A percentile compares a stretch with the other conserved stretches of the same genome.
Evolutionary conservation across 2,329 filamentous ascomycete genomes (phyloP).

Genomic region (Fusarium heterosporum): DNA sequence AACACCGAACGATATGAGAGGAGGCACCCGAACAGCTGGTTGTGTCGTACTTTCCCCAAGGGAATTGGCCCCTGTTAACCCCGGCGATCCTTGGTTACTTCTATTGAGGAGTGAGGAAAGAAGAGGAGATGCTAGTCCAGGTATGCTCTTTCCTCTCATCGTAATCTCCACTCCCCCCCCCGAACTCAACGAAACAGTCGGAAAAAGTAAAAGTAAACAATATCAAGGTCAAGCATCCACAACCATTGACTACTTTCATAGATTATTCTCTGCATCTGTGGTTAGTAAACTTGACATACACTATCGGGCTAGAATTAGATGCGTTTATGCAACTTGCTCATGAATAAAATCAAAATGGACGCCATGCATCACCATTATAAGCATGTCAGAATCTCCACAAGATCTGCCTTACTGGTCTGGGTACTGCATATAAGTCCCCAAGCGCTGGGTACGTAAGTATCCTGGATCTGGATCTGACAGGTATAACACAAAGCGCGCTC

Average conservation of each 20-base stretch:
- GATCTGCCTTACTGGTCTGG: constrained; percentile 36
- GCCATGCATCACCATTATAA: constrained; percentile 43
- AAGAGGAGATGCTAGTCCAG: too few species aligned
- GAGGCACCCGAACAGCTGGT: constrained; percentile 6
- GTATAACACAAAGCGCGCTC: constrained; percentile 11
- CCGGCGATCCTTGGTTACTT: constrained; percentile 5
- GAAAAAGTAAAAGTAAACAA: background rate
- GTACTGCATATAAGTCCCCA: constrained; percentile 22
- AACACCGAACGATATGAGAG: constrained; percentile 4
- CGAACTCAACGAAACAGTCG: constrained; percentile 20
- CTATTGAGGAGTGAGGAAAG: constrained; percentile 27
- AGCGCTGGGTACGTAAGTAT: constrained; percentile 24
- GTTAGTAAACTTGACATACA: background rate
- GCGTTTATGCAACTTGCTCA: constrained; percentile 21
- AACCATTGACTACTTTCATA: too few species aligned
- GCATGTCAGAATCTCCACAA: constrained; percentile 42
- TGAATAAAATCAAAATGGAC: constrained; percentile 9
- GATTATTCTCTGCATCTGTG: too few species aligned
- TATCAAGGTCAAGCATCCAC: too few species aligned
- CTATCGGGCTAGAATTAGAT: background rate
- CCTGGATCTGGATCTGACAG: constrained; percentile 21
- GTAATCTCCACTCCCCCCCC: constrained; percentile 28
- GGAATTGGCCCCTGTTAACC: constrained; percentile 14
- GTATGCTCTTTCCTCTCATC: constrained; percentile 26
- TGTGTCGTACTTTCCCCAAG: constrained; percentile 15